These are phyloP conservation scores for Neophaeococcomyces aloes DNA, from an alignment of 2,329 filamentous ascomycete species.

Conservation along the genomic window DNA sequence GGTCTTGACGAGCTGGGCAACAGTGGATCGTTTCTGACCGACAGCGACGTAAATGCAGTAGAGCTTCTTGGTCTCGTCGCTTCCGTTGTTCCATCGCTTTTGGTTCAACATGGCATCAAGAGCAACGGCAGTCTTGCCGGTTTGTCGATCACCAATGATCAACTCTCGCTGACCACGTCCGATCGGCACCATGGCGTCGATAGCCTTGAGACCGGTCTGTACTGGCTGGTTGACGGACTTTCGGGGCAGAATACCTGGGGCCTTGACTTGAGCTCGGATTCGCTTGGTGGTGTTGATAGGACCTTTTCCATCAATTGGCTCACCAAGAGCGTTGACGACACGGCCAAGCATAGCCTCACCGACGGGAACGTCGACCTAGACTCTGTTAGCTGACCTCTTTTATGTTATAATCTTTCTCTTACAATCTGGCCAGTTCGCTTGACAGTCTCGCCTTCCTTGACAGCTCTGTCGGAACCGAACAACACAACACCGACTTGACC, in stretches of 20 bases:
- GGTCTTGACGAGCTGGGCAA: constrained; percentile 98
- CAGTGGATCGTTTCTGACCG: constrained; percentile 98
- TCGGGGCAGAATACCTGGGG: constrained; percentile 94
- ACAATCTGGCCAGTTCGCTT: constrained; percentile 99
- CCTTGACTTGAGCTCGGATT: constrained; percentile 97
- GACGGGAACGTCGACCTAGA: constrained; percentile 89
- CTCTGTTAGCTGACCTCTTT: constrained; percentile 13
- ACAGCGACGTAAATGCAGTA: constrained; percentile 99
- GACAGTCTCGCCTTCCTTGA: constrained; percentile 98
- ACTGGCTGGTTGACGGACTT: constrained; percentile 96
- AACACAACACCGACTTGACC: constrained; percentile 99
- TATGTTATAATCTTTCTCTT: constrained; percentile 33
- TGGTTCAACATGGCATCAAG: constrained; percentile 99
- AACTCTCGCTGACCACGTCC: constrained; percentile 99
- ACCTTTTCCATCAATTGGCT: constrained; percentile 99
- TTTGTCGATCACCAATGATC: constrained; percentile 99
- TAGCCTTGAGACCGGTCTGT: constrained; percentile 97
- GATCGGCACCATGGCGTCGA: constrained; percentile 99
- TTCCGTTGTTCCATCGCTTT: constrained; percentile 86
- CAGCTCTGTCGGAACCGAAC: constrained; percentile 99
- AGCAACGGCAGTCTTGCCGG: constrained; percentile 97
- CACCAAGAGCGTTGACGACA: constrained; percentile 96
- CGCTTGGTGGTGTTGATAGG: constrained; percentile 84
- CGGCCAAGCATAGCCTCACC: constrained; percentile 86
- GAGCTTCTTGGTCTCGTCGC: constrained; percentile 93